Percentiles rank a stretch among this genome's conserved stretches.
These are phyloP conservation scores for Tephrocybe sp. DNA, from an alignment of 768 basidiomycete genomes.

Conservation along the genomic window DNA sequence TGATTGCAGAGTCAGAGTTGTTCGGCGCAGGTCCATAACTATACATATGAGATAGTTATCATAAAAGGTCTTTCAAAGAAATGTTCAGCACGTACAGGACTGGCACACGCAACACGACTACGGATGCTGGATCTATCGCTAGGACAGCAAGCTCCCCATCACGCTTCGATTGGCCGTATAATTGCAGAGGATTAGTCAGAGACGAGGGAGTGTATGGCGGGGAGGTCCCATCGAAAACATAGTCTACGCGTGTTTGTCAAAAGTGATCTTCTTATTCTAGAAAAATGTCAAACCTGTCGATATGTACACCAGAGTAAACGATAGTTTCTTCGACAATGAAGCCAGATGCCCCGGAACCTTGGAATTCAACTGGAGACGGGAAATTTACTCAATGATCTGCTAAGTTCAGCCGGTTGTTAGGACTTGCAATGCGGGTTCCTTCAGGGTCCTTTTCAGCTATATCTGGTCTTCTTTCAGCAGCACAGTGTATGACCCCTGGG, in stretches of 20 bases:
- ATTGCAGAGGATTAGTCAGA: constrained; percentile 77
- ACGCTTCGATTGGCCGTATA: constrained; percentile 85
- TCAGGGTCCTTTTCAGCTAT: constrained; percentile 86
- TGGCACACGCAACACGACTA: constrained; percentile 82
- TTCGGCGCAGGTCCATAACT: constrained; percentile 87
- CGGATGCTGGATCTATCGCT: constrained; percentile 51
- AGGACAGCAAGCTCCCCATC: constrained; percentile 84
- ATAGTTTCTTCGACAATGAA: constrained; percentile 53
- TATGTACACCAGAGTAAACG: constrained; percentile 82
- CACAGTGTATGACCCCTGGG: constrained; percentile 89
- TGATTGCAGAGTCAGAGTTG: constrained; percentile 88
- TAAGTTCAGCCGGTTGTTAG: neutral
- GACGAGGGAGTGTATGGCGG: constrained; percentile 84
- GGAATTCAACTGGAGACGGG: constrained; percentile 64
- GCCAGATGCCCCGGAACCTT: constrained; percentile 74
- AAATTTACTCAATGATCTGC: neutral
- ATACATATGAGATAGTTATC: constrained; percentile 1
- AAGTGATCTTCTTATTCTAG: neutral
- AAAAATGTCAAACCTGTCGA: constrained; percentile 64
- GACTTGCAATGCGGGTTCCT: constrained; percentile 55
- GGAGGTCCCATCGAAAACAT: constrained; percentile 93
- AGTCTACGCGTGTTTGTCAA: constrained; percentile 49
- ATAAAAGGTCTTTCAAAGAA: neutral
- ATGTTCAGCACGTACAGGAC: constrained; percentile 59
- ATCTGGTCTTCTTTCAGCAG: constrained; percentile 91